Percentiles rank a stretch among this genome's conserved stretches.
Evolutionary conservation across 2,329 filamentous ascomycete genomes (phyloP).

Genomic region (Onygenales sp.): DNA sequence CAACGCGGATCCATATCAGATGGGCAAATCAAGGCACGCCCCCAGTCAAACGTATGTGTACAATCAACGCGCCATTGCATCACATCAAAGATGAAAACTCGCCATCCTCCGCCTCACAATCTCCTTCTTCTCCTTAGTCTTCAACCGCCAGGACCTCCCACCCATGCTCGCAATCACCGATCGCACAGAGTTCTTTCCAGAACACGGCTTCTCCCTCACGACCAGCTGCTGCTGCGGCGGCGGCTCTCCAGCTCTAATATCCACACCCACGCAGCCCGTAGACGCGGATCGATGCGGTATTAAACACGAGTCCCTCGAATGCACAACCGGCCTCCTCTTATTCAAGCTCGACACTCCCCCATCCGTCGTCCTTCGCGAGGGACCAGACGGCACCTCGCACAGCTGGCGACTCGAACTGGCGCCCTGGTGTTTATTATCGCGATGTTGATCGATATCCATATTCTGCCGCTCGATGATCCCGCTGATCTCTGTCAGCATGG

Average conservation of each 20-base stretch:
- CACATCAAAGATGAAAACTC: background rate
- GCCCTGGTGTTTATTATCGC: background rate
- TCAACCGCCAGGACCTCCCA: background rate
- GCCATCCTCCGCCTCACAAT: background rate
- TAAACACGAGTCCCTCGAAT: too few relatives aligned
- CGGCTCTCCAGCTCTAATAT: background rate
- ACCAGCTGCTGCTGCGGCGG: background rate
- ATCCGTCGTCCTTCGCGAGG: background rate
- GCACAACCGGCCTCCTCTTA: too few relatives aligned
- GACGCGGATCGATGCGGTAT: background rate
- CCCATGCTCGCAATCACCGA: background rate
- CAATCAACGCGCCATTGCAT: background rate
- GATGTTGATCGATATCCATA: background rate
- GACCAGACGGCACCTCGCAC: background rate
- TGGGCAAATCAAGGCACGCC: background rate
- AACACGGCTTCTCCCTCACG: background rate
- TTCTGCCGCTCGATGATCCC: background rate
- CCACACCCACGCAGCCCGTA: background rate
- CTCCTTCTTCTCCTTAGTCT: background rate
- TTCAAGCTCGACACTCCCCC: too few relatives aligned
- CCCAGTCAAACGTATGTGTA: background rate
- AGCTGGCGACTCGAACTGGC: background rate
- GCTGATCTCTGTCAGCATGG: background rate
- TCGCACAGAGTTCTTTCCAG: constrained; percentile 1
- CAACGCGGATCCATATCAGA: background rate